Conservation (phyloP, 768 basidiomycete genomes). For the Boletus subparvulus region DNA sequence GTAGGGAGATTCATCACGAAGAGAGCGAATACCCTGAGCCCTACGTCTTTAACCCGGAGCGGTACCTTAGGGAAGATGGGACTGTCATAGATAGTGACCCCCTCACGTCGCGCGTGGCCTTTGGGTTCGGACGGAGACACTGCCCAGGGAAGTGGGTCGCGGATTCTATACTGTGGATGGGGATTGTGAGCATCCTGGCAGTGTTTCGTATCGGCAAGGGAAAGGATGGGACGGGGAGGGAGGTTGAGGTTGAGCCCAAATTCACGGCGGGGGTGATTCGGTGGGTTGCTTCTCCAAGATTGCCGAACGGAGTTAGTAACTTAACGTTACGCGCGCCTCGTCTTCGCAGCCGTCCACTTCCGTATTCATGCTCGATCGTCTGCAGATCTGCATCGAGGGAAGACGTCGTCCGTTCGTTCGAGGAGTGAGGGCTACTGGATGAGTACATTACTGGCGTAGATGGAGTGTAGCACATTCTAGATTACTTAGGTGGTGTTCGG, state of each 20-base stretch:
- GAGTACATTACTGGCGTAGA: not conserved
- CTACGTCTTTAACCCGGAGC: constrained; percentile 27
- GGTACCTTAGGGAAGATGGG: constrained; percentile 26
- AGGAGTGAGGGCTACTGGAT: constrained; percentile 9
- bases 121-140: constrained; percentile 33
- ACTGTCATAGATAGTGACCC: constrained; percentile 23
- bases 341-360: constrained; percentile 29
- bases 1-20: constrained; percentile 33
- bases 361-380: constrained; percentile 31
- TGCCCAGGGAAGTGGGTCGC: constrained; percentile 34
- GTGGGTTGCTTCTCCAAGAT: constrained; percentile 20
- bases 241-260: constrained; percentile 25
- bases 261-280: constrained; percentile 34
- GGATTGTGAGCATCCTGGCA: constrained; percentile 29
- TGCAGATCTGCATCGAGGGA: constrained; percentile 28
- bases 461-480: not conserved
- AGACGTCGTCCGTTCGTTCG: constrained; percentile 15
- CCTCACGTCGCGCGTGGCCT: constrained; percentile 26
- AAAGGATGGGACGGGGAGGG: constrained; percentile 26
- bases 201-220: constrained; percentile 21
- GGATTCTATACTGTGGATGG: constrained; percentile 32
- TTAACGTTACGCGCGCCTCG: constrained; percentile 12
- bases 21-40: constrained; percentile 30
- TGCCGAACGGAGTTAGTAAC: not conserved
- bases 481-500: constrained; percentile 22